phyloP scores from a whole-genome alignment of 2,329 filamentous ascomycete genomes.

The Tetracladium maxilliforme region DNA sequence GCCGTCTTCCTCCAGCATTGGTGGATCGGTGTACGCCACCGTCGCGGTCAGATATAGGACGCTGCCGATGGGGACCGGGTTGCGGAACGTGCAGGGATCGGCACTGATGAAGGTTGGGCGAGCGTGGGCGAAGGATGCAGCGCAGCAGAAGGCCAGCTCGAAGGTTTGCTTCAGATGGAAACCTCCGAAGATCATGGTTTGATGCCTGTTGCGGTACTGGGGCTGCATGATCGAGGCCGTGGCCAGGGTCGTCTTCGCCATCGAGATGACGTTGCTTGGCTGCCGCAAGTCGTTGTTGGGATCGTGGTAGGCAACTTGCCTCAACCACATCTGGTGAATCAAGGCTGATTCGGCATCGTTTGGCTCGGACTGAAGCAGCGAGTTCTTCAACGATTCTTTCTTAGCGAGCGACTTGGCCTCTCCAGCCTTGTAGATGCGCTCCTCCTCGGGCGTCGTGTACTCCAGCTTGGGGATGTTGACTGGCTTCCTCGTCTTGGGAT shows the following conservation, averaged over 20 bases:
- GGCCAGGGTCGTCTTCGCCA: slow-evolving; percentile 46
- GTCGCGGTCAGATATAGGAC: slow-evolving; percentile 56
- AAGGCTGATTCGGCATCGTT: slow-evolving; percentile 55
- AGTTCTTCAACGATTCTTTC: slow-evolving; percentile 42
- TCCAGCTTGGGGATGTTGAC: slow-evolving; percentile 44
- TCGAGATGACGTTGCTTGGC: slow-evolving; percentile 42
- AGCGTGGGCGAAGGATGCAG: slow-evolving; percentile 50
- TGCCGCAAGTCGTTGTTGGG: slow-evolving; percentile 36
- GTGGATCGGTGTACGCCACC: slow-evolving; percentile 52
- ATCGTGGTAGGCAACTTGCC: slow-evolving; percentile 46
- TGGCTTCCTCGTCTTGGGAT: slow-evolving; percentile 51
- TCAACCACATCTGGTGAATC: slow-evolving; percentile 57
- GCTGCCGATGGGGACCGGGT: slow-evolving; percentile 56
- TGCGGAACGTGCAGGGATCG: slow-evolving; percentile 57
- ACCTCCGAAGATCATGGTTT: slow-evolving; percentile 64
- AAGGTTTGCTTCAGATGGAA: slow-evolving; percentile 58
- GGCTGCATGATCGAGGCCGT: slow-evolving; percentile 64
- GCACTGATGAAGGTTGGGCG: slow-evolving; percentile 55
- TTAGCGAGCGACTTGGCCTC: slow-evolving; percentile 52
- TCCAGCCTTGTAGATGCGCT: slow-evolving; percentile 42
- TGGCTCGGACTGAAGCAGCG: slow-evolving; percentile 48
- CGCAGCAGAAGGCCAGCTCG: slow-evolving; percentile 59
- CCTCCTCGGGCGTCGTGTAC: slow-evolving; percentile 47
- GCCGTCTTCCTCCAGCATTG: slow-evolving; percentile 17
- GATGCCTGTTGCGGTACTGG: slow-evolving; percentile 52